A percentile compares a stretch with the other conserved stretches of the same genome.
phyloP scores from a whole-genome alignment of 2,329 filamentous ascomycete species.

The Aureobasidium sp. region DNA sequence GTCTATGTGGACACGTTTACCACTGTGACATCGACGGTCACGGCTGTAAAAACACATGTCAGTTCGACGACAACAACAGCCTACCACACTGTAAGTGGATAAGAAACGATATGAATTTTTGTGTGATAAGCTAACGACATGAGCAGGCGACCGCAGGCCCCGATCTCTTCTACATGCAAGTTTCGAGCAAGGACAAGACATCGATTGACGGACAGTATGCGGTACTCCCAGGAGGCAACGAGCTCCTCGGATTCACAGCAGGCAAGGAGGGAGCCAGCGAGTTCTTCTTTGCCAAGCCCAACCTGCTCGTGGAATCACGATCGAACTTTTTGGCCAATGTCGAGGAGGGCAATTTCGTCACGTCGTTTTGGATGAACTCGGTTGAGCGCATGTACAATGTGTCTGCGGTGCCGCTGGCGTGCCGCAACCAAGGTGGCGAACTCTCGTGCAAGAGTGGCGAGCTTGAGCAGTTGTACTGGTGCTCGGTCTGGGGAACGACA shows the following conservation, averaged over 20 bases:
- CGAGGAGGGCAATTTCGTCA: not conserved
- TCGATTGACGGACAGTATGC: not conserved
- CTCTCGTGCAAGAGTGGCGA: not conserved
- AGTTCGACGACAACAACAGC: not conserved
- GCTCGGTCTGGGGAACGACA: not conserved
- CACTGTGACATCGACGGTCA: not conserved
- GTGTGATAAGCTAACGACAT: not conserved
- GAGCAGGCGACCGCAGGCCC: not conserved
- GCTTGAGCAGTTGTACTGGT: constrained; percentile 6
- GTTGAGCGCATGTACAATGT: not conserved
- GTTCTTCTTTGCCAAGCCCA: not conserved
- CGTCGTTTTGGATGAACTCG: constrained; percentile 6
- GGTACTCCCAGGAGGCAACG: not conserved
- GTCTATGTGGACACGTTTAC: not conserved
- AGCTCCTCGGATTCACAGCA: not conserved
- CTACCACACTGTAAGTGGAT: not conserved
- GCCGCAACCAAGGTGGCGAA: not conserved
- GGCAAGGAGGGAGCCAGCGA: not conserved
- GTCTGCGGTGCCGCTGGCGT: not conserved
- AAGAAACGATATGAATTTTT: not conserved
- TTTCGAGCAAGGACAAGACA: not conserved
- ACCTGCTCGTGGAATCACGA: not conserved
- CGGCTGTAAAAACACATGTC: not conserved
- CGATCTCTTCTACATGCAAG: constrained; percentile 1
- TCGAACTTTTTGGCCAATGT: not conserved